phyloP scores from a whole-genome alignment of 371 early-diverging fungal species.

The Funneliformis caledonium region DNA sequence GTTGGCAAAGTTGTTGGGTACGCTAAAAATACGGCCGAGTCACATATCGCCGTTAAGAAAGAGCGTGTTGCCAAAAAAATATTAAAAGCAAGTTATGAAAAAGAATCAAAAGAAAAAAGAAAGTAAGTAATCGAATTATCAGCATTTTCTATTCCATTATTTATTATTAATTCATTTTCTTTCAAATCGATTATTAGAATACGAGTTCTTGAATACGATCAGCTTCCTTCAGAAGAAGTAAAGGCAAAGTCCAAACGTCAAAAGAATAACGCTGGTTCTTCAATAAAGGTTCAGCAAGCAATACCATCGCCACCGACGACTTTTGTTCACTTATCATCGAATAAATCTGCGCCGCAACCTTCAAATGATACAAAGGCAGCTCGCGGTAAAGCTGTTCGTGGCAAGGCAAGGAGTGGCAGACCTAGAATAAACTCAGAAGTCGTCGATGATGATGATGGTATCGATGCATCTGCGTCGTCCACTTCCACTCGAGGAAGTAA shows the following conservation, averaged over 20 bases:
- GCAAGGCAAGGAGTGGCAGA: neutral
- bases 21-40: neutral
- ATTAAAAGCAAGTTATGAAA: neutral
- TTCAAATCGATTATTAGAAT: neutral
- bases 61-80: neutral
- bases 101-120: neutral
- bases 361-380: neutral
- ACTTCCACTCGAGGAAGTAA: neutral
- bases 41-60: neutral
- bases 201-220: neutral
- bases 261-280: neutral
- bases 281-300: neutral
- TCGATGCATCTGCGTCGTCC: neutral
- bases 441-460: neutral
- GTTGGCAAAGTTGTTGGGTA: neutral
- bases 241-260: neutral
- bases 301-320: neutral
- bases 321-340: neutral
- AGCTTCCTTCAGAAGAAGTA: neutral
- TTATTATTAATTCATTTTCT: neutral
- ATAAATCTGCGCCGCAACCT: neutral
- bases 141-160: neutral
- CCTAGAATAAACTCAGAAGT: neutral
- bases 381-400: neutral
- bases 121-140: neutral